phyloP scores from a whole-genome alignment of 345 rosid species.

The Euphorbia tirucalli region DNA sequence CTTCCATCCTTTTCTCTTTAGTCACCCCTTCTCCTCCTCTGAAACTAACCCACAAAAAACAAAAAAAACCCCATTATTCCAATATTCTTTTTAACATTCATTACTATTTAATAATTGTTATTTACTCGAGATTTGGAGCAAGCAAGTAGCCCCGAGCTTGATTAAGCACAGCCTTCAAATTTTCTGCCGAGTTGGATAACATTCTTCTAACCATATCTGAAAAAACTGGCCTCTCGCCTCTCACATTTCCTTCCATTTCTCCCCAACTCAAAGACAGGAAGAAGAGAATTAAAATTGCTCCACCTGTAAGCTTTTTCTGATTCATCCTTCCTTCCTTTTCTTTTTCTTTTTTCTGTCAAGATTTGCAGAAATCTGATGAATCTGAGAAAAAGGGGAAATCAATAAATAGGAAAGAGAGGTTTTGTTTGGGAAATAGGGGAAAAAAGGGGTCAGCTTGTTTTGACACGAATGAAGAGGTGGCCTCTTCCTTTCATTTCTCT shows the following conservation, averaged over 20 bases:
- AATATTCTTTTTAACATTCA: no score
- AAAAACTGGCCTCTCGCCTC: neutral
- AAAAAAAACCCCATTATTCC: neutral
- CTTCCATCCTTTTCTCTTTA: neutral
- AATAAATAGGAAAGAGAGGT: no score
- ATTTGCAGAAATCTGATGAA: no score
- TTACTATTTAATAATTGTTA: neutral
- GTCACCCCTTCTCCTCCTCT: slow-evolving; percentile 1
- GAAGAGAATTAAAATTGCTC: neutral
- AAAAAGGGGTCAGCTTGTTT: neutral
- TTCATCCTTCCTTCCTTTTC: neutral
- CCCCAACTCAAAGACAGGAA: neutral
- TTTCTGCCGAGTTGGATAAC: no score
- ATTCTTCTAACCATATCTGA: neutral
- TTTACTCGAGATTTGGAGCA: slow-evolving; percentile 17
- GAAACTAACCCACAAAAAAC: neutral
- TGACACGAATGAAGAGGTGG: neutral
- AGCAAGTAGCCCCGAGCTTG: neutral
- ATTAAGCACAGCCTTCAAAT: neutral
- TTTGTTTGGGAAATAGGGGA: no score
- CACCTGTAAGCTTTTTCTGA: neutral
- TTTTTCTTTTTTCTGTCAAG: no score
- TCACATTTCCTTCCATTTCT: neutral
- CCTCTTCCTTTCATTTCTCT: neutral
- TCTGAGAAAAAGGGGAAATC: neutral